phyloP scores from a whole-genome alignment of 2,329 filamentous ascomycete species.

The Colletotrichum lupini region DNA sequence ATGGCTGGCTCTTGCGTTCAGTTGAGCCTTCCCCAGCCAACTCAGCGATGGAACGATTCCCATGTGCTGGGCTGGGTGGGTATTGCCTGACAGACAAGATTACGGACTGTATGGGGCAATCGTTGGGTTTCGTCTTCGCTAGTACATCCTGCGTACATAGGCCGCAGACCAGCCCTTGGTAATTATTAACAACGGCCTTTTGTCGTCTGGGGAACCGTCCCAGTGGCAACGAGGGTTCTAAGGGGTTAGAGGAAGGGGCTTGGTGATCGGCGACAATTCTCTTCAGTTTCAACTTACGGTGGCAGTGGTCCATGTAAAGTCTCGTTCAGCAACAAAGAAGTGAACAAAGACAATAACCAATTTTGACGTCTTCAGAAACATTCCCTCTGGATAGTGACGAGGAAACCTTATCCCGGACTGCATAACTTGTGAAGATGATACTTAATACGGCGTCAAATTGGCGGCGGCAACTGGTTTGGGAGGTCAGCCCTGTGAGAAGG shows the following conservation, averaged over 20 bases:
- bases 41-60: not conserved
- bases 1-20: slow-evolving; percentile 19
- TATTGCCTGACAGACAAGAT: not conserved
- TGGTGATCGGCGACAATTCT: slow-evolving; percentile 1
- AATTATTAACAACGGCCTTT: slow-evolving; percentile 17
- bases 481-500: slow-evolving; percentile 27
- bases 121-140: not conserved
- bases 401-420: slow-evolving; percentile 6
- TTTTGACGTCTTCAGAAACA: not conserved
- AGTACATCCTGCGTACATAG: too few relatives aligned
- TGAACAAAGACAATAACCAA: not conserved
- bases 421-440: slow-evolving; percentile 24
- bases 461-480: slow-evolving; percentile 11
- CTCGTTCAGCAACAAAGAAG: slow-evolving; percentile 1
- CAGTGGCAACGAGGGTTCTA: slow-evolving; percentile 7
- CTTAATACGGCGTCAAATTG: slow-evolving; percentile 32
- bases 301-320: not conserved
- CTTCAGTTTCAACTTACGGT: not conserved
- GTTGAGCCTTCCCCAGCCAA: slow-evolving; percentile 1
- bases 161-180: not conserved
- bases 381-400: not conserved
- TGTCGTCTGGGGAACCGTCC: slow-evolving; percentile 29
- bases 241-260: slow-evolving; percentile 8
- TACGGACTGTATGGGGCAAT: slow-evolving; percentile 1
- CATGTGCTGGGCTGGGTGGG: not conserved